A percentile compares a stretch with the other conserved stretches of the same genome.
Conservation (phyloP, 345 rosid genomes). For the Trapa bicornis region DNA sequence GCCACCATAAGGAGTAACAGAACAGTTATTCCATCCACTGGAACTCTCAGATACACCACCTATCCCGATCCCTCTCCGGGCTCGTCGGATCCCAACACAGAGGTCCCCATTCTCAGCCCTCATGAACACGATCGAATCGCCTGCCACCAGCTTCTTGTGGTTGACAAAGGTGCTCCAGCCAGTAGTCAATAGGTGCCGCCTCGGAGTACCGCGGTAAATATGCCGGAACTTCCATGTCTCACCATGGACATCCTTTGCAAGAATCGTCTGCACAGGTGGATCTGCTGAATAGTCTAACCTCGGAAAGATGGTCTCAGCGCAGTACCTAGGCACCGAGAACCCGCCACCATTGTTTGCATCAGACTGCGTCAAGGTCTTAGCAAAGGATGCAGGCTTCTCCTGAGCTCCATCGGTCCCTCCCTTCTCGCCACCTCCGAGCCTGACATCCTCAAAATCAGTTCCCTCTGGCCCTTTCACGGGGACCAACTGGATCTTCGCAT, state of each 20-base stretch:
- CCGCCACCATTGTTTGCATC: constrained; percentile 85
- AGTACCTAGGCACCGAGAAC: constrained; percentile 69
- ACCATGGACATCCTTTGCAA: constrained; percentile 65
- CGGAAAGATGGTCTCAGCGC: constrained; percentile 77
- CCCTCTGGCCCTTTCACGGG: constrained; percentile 17
- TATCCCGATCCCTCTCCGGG: constrained; percentile 36
- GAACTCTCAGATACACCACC: constrained; percentile 37
- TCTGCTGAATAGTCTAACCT: constrained; percentile 54
- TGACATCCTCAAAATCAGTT: constrained; percentile 24
- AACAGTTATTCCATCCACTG: constrained; percentile 50
- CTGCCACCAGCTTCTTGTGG: constrained; percentile 66
- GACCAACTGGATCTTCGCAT: constrained; percentile 35
- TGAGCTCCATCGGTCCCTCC: constrained; percentile 28
- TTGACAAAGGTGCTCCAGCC: constrained; percentile 81
- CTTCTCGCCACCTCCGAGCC: constrained; percentile 18
- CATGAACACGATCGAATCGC: constrained; percentile 64
- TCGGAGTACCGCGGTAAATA: constrained; percentile 65
- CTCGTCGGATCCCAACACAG: constrained; percentile 60
- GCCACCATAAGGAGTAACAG: constrained; percentile 30
- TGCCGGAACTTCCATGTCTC: constrained; percentile 72
- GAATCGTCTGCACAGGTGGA: constrained; percentile 72
- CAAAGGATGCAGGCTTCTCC: constrained; percentile 62
- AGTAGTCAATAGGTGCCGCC: constrained; percentile 69
- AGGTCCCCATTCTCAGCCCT: constrained; percentile 68
- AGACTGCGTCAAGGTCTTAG: constrained; percentile 62